Evolutionary conservation across 495 filamentous ascomycete genomes (phyloP).

Genomic region (Xylaria palmicola): DNA sequence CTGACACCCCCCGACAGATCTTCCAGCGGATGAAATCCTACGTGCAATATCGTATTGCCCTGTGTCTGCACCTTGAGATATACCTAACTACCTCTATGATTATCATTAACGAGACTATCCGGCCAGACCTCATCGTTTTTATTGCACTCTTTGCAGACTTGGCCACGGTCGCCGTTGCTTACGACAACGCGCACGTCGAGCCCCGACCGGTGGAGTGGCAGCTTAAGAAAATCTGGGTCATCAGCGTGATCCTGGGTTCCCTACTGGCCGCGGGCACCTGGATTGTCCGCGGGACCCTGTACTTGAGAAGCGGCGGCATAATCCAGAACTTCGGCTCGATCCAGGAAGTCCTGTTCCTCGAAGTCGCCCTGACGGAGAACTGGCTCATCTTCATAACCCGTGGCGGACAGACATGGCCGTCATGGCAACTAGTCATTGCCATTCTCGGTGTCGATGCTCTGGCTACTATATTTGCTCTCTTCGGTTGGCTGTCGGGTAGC

Average conservation of each 20-base stretch:
- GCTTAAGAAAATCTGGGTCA: slow-evolving; percentile 85
- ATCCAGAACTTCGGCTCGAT: slow-evolving; percentile 79
- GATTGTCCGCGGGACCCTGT: slow-evolving; percentile 78
- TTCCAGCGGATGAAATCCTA: slow-evolving; percentile 98
- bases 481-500: slow-evolving; percentile 69
- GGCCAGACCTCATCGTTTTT: slow-evolving; percentile 84
- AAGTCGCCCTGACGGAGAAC: slow-evolving; percentile 90
- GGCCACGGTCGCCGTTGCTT: slow-evolving; percentile 86
- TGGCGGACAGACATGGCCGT: slow-evolving; percentile 77
- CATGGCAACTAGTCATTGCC: slow-evolving; percentile 73
- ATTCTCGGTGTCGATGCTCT: slow-evolving; percentile 77
- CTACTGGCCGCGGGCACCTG: slow-evolving; percentile 79
- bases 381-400: slow-evolving; percentile 96
- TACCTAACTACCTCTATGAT: slow-evolving; percentile 89
- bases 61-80: slow-evolving; percentile 87
- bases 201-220: slow-evolving; percentile 91
- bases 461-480: slow-evolving; percentile 77
- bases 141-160: slow-evolving; percentile 93
- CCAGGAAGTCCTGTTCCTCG: slow-evolving; percentile 80
- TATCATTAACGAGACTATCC: slow-evolving; percentile 75
- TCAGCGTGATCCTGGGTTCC: slow-evolving; percentile 75
- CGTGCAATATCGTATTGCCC: slow-evolving; percentile 92
- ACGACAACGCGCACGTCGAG: slow-evolving; percentile 87
- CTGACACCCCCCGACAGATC: slow-evolving; percentile 51
- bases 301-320: slow-evolving; percentile 68